Percentiles rank a stretch among this genome's conserved stretches.
Conservation (phyloP, 1,284 basidiomycete species). For the Ustilago nuda region DNA sequence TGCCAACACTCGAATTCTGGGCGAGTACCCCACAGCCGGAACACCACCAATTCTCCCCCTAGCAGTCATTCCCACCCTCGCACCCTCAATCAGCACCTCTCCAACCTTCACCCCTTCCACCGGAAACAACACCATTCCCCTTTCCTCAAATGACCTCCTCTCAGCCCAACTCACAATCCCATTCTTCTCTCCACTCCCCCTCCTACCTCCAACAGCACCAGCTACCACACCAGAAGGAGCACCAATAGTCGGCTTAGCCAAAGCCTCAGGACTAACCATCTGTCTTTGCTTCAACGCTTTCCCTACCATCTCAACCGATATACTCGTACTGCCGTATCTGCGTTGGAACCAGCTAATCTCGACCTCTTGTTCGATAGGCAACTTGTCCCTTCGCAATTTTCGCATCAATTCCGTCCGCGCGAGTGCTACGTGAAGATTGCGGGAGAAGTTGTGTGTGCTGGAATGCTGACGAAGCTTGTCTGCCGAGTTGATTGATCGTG, state of each 20-base stretch:
- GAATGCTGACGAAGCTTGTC: constrained; percentile 33
- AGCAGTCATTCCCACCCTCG: neutral
- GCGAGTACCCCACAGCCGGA: constrained; percentile 31
- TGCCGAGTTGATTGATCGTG: constrained; percentile 54
- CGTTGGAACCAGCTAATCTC: constrained; percentile 62
- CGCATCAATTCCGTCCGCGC: constrained; percentile 54
- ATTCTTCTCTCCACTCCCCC: constrained; percentile 24
- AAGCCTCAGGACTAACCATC: constrained; percentile 54
- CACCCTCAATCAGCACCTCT: constrained; percentile 25
- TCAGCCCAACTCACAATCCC: constrained; percentile 45
- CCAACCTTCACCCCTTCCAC: constrained; percentile 34
- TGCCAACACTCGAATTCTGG: constrained; percentile 40
- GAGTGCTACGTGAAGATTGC: constrained; percentile 48
- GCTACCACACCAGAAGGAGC: constrained; percentile 1
- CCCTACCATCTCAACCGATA: constrained; percentile 44
- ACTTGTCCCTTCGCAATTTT: constrained; percentile 34
- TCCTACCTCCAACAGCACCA: neutral
- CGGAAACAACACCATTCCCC: constrained; percentile 20
- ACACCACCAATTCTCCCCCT: neutral
- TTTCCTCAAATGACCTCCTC: constrained; percentile 25
- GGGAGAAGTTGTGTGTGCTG: constrained; percentile 32
- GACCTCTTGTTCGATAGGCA: constrained; percentile 52
- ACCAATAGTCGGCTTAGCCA: constrained; percentile 51
- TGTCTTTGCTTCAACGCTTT: constrained; percentile 40
- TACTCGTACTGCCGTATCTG: constrained; percentile 48